Evolutionary conservation across 2,329 filamentous ascomycete species (phyloP).

Genomic region (Arthrinium phaeospermum): DNA sequence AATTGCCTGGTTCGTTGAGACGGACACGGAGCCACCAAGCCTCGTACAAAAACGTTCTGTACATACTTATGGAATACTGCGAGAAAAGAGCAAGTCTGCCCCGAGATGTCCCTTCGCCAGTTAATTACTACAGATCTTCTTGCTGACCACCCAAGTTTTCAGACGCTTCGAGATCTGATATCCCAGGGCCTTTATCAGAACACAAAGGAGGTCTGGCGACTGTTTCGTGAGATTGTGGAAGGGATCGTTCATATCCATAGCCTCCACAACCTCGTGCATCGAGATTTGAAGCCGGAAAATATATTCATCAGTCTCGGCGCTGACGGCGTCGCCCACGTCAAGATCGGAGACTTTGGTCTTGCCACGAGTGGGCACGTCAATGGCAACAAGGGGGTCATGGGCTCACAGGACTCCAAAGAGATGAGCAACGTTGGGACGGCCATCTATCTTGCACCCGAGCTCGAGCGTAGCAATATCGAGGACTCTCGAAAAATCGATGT

Average conservation of each 20-base stretch:
- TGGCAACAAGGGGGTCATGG: conserved; percentile 56
- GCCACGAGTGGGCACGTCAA: conserved; percentile 86
- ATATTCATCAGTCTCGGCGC: conserved; percentile 77
- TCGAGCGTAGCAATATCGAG: conserved; percentile 44
- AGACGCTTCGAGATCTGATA: conserved; percentile 89
- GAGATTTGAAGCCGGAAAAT: conserved; percentile 96
- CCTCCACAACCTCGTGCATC: conserved; percentile 83
- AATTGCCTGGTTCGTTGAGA: conserved; percentile 28
- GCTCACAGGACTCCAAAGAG: conserved; percentile 58
- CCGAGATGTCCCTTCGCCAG: neutral
- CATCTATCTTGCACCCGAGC: conserved; percentile 91
- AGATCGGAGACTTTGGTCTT: conserved; percentile 95
- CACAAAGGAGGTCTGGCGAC: conserved; percentile 80
- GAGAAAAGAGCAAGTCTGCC: conserved; percentile 72
- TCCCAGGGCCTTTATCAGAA: conserved; percentile 75
- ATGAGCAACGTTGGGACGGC: conserved; percentile 78
- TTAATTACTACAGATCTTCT: neutral
- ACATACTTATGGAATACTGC: conserved; percentile 99
- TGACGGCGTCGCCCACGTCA: conserved; percentile 85
- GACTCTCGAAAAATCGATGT: conserved; percentile 91
- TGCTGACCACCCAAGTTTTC: conserved; percentile 24
- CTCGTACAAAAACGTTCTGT: conserved; percentile 75
- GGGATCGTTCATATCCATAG: conserved; percentile 89
- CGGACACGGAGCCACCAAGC: conserved; percentile 47
- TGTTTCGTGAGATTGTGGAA: conserved; percentile 90